Percentiles rank a stretch among this genome's conserved stretches.
Evolutionary conservation across 1,284 basidiomycete genomes (phyloP).

Genomic region (Ganoderma lingzhi): DNA sequence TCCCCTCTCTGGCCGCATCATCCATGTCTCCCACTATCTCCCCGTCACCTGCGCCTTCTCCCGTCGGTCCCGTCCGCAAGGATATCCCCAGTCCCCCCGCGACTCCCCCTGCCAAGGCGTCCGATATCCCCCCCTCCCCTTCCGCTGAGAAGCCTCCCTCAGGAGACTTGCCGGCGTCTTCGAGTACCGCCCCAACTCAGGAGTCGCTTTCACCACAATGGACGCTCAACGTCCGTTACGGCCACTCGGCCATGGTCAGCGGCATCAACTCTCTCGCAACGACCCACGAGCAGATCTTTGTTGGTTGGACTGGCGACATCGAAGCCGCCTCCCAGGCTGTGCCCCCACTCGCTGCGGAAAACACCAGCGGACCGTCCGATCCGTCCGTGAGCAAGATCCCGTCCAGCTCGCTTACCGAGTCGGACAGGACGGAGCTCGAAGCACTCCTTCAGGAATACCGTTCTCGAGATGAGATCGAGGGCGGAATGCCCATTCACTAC

Average conservation of each 20-base stretch:
- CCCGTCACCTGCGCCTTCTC: constrained; percentile 71
- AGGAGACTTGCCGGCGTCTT: constrained; percentile 19
- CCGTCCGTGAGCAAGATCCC: constrained; percentile 49
- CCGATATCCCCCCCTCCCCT: constrained; percentile 51
- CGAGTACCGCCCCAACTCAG: constrained; percentile 12
- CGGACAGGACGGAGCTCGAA: constrained; percentile 71
- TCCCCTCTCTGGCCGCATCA: constrained; percentile 82
- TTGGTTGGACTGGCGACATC: constrained; percentile 96
- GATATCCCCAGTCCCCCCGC: constrained; percentile 74
- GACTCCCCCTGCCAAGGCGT: constrained; percentile 62
- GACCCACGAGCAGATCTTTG: constrained; percentile 89
- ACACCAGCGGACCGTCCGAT: constrained; percentile 24
- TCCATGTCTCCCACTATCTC: constrained; percentile 89
- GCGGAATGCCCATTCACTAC: constrained; percentile 62
- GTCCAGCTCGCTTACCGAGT: constrained; percentile 58
- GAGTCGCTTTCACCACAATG: constrained; percentile 52
- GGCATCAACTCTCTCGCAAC: constrained; percentile 88
- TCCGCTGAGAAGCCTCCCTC: constrained; percentile 23
- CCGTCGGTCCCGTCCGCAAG: constrained; percentile 43
- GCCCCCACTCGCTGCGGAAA: constrained; percentile 30
- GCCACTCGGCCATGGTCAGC: constrained; percentile 95
- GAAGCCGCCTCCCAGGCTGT: constrained; percentile 45
- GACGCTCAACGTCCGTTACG: constrained; percentile 85
- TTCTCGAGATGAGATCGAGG: constrained; percentile 63
- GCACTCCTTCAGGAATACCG: constrained; percentile 64